Evolutionary conservation across 495 filamentous ascomycete species (phyloP), one percentile per base, ranked within the genome.

Genomic region (Pyronema domesticum): DNA sequence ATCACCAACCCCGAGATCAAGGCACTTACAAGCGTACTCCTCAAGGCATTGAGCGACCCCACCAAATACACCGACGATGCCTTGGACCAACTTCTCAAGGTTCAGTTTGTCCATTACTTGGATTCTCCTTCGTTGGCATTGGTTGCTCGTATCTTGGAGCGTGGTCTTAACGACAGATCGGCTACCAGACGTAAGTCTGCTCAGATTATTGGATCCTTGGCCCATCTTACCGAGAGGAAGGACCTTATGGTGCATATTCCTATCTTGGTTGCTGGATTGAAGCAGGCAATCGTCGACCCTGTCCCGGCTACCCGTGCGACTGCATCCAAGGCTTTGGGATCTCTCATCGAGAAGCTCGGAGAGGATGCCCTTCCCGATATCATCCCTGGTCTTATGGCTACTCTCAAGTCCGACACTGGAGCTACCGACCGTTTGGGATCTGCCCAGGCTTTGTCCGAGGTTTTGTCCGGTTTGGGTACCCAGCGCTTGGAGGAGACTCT

Each of bases 1-100:
- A 96, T 98, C 69, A 91, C 78, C 70, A 96, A 96, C 67, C 91
- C 91, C 9, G 91, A 98, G 67, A 84, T 98, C 60, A 94, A 94
- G 74, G 75, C 80, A 56, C 70, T 95, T 34, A 91, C 95, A 53
- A 78, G 81, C 57, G 84, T 95, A 39, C 74, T 98, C 7, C 79
- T 98, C 54, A 96, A 96, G 70, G 93, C 91, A 43, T 76, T 98
- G 53, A 95, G 89, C 63, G 91, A 98, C 65, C 89, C 91, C 0
- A 96, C 93, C 5, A 98, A 94, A 65, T 85, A 94, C 69, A 98
- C 91, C 0, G 91, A 98, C 67, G 85, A 91, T 57, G 93, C 91
- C 23, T 73, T 98, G 19, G 89, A 98, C 67, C 73, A 86, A 0
- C 75, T 98, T 37, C 94, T 98, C 72, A 95, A 95, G 70, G 82